Evolutionary conservation across 257 asterid species (phyloP).

Genomic region (Nicotiana sylvestris): DNA sequence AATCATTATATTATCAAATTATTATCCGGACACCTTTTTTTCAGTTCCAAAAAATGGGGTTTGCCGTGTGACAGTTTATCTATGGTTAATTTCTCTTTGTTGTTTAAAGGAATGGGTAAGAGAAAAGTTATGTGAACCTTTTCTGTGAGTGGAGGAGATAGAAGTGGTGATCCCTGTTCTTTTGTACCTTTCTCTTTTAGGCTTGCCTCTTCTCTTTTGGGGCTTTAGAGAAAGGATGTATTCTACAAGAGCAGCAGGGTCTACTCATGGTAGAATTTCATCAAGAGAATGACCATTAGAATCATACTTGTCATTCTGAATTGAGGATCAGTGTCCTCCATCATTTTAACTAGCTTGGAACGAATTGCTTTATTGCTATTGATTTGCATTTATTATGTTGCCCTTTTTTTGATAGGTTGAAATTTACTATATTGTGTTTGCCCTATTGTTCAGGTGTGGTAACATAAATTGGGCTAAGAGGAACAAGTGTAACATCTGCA

Average conservation of each 20-base stretch:
- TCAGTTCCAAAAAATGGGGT: background rate
- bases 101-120: background rate
- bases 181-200: background rate
- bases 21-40: too few relatives aligned
- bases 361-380: background rate
- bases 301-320: background rate
- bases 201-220: background rate
- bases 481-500: conserved; percentile 92
- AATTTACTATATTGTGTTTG: background rate
- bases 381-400: background rate
- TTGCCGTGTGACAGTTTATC: background rate
- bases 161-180: background rate
- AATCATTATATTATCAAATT: too few relatives aligned
- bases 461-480: conserved; percentile 99
- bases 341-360: background rate
- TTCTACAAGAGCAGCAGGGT: background rate
- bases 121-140: background rate
- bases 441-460: conserved; percentile 69
- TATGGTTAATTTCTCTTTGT: background rate
- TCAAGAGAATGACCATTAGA: background rate
- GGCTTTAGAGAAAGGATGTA: background rate
- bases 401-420: background rate
- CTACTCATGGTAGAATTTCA: background rate
- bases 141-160: background rate
- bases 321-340: background rate